These are phyloP conservation scores for Dichotomocladium elegans DNA, from an alignment of 371 early-diverging fungal genomes.

Conservation along the genomic window DNA sequence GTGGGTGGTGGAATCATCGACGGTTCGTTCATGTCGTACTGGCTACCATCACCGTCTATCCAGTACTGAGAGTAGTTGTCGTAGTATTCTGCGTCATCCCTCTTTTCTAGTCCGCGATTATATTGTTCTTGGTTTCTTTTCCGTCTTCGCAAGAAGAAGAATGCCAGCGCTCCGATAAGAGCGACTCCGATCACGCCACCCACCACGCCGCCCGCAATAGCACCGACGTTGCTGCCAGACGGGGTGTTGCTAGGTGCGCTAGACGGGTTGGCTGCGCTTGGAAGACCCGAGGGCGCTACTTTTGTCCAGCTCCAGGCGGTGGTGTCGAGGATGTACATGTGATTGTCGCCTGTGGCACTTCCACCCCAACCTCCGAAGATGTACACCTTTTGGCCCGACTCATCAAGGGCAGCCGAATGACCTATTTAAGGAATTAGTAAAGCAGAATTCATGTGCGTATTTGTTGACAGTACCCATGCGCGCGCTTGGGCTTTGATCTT, in stretches of 20 bases:
- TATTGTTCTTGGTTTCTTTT: not conserved
- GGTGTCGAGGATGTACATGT: constrained; percentile 21
- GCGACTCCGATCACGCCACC: constrained; percentile 17
- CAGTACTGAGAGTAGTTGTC: constrained; percentile 11
- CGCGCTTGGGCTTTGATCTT: constrained; percentile 23
- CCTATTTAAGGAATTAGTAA: constrained; percentile 12
- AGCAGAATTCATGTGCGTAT: not conserved
- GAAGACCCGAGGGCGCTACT: constrained; percentile 11
- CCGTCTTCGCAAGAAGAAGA: constrained; percentile 9
- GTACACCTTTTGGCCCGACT: constrained; percentile 11
- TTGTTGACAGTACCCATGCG: constrained; percentile 54
- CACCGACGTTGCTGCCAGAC: constrained; percentile 5
- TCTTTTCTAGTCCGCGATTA: constrained; percentile 1
- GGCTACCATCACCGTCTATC: not conserved
- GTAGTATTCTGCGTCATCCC: constrained; percentile 6
- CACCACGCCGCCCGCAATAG: constrained; percentile 19
- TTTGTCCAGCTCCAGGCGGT: constrained; percentile 20
- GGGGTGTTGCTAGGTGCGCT: not conserved
- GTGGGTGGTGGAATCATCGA: not conserved
- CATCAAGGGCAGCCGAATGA: constrained; percentile 33
- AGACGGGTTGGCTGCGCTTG: not conserved
- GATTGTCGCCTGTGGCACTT: constrained; percentile 14
- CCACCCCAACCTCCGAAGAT: constrained; percentile 33
- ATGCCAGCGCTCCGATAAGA: not conserved
- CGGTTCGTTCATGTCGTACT: not conserved